These are phyloP conservation scores for Paramecium octaurelia DNA, from an alignment of 73 alveolate genomes.

Conservation along the genomic window DNA sequence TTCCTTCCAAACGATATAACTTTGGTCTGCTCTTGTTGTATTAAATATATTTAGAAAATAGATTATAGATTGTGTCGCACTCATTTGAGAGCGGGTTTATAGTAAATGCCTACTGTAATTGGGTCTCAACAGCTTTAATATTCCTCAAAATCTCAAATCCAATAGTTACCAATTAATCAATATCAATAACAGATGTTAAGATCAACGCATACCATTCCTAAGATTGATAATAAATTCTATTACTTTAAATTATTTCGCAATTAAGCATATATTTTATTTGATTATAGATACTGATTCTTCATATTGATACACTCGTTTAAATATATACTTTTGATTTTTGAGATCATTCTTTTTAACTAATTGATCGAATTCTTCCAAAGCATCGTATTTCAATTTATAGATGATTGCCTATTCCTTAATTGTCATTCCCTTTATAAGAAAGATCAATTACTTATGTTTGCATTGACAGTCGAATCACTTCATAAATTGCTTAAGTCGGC, in stretches of 20 bases:
- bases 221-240: neutral
- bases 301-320: neutral
- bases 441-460: neutral
- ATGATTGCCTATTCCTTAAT: neutral
- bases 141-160: neutral
- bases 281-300: neutral
- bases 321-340: neutral
- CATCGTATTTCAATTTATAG: neutral
- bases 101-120: neutral
- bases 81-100: neutral
- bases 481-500: conserved; percentile 27
- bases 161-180: neutral
- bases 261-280: neutral
- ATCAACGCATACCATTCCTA: neutral
- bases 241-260: neutral
- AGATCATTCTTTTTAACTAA: conserved; percentile 18
- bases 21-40: neutral
- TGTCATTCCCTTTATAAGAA: neutral
- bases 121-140: neutral
- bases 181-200: neutral
- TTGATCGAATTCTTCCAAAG: neutral
- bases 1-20: neutral
- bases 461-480: neutral
- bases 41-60: neutral
- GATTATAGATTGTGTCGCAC: neutral